These are phyloP conservation scores for Candolleomyces eurysporus DNA, from an alignment of 768 basidiomycete species.

Conservation along the genomic window DNA sequence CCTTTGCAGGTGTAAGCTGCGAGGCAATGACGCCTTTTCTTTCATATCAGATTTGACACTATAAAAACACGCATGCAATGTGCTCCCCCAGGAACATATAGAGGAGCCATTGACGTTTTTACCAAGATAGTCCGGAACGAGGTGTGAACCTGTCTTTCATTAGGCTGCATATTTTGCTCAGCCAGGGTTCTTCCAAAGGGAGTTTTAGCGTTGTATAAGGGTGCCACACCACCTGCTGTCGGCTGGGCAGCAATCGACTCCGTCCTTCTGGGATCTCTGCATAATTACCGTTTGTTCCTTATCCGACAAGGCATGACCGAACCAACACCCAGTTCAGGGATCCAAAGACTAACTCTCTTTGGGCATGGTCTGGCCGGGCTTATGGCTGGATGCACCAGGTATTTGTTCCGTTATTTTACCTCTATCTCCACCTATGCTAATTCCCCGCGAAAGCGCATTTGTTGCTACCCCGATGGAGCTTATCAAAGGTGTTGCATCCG, in stretches of 20 bases:
- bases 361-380: slow-evolving; percentile 69
- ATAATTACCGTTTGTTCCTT: slow-evolving; percentile 68
- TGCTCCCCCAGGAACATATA: slow-evolving; percentile 61
- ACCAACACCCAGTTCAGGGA: slow-evolving; percentile 38
- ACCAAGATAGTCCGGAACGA: slow-evolving; percentile 57
- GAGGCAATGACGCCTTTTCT: slow-evolving; percentile 6
- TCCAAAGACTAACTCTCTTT: slow-evolving; percentile 53
- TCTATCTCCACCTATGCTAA: neutral
- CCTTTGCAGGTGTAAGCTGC: slow-evolving; percentile 6
- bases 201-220: slow-evolving; percentile 67
- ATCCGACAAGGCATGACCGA: slow-evolving; percentile 55
- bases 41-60: slow-evolving; percentile 56
- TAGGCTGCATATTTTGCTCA: neutral
- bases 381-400: slow-evolving; percentile 71
- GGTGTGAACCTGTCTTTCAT: slow-evolving; percentile 32
- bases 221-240: slow-evolving; percentile 68
- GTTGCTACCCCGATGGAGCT: slow-evolving; percentile 78
- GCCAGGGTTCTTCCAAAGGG: slow-evolving; percentile 36
- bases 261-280: slow-evolving; percentile 63
- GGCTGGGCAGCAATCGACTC: slow-evolving; percentile 77
- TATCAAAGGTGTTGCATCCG: slow-evolving; percentile 54
- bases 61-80: slow-evolving; percentile 75
- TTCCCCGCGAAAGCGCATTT: slow-evolving; percentile 43
- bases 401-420: slow-evolving; percentile 6
- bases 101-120: slow-evolving; percentile 59